Conservation (phyloP, 164 flowering plant species). For the Tetracentron sinense region DNA sequence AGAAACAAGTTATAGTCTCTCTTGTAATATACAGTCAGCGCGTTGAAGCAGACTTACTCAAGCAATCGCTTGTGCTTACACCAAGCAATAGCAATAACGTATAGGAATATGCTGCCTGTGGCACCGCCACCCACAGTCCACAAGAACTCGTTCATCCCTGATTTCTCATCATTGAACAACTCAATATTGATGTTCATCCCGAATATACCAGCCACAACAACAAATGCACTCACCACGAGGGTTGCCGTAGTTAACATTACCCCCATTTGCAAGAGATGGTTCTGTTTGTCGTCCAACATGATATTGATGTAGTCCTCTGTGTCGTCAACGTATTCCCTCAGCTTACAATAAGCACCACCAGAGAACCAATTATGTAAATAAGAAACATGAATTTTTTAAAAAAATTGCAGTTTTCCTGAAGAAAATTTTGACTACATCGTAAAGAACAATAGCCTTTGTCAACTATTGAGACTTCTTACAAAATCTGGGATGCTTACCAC, state of each 20-base stretch:
- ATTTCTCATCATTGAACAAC: constrained; percentile 34
- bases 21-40: too few relatives aligned
- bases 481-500: too few relatives aligned
- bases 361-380: constrained; percentile 6
- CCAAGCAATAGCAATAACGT: constrained; percentile 81
- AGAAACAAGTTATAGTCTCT: too few relatives aligned
- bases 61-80: constrained; percentile 76
- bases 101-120: constrained; percentile 55
- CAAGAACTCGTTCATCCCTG: constrained; percentile 50
- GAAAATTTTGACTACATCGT: too few relatives aligned
- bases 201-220: constrained; percentile 77
- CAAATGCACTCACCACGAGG: constrained; percentile 73
- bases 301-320: constrained; percentile 98
- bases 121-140: constrained; percentile 65
- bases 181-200: constrained; percentile 90
- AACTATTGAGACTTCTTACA: too few relatives aligned
- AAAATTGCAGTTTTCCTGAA: too few relatives aligned
- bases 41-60: constrained; percentile 44
- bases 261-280: constrained; percentile 93
- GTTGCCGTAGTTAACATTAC: constrained; percentile 92
- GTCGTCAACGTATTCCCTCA: constrained; percentile 94
- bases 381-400: neutral
- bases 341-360: constrained; percentile 34
- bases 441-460: too few relatives aligned
- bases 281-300: constrained; percentile 98